Conservation (phyloP, 352 stramenopile genomes). For the Phytophthora pseudosyringae region DNA sequence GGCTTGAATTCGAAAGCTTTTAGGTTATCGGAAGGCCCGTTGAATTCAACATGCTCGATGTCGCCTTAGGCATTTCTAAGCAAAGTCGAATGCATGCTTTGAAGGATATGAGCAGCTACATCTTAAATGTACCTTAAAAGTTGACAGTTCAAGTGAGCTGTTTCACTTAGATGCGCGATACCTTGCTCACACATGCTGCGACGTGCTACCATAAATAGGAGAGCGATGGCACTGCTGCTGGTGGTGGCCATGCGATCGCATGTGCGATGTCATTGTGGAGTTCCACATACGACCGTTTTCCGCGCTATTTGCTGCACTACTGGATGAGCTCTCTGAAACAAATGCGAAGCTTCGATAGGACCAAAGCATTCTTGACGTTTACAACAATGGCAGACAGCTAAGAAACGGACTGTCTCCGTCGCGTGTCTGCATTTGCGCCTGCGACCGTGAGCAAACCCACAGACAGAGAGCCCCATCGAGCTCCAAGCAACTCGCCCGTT, state of each 20-base stretch:
- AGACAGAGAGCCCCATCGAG: background rate
- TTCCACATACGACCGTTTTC: background rate
- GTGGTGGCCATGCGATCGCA: background rate
- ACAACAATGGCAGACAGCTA: background rate
- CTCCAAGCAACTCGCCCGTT: background rate
- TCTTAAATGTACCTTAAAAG: too few species aligned
- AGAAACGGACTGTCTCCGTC: constrained; percentile 17
- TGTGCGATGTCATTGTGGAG: background rate
- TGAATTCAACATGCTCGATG: too few species aligned
- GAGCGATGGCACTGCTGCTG: background rate
- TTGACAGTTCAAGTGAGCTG: too few species aligned
- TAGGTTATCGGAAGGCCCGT: too few species aligned
- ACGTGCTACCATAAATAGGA: background rate
- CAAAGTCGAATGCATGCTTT: too few species aligned
- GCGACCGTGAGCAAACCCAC: background rate
- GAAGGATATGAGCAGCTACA: too few species aligned
- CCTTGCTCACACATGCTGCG: background rate
- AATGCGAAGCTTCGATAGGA: constrained; percentile 8
- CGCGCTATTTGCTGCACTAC: constrained; percentile 1
- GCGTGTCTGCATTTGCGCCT: constrained; percentile 4
- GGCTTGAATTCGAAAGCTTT: too few species aligned
- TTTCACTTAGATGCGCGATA: too few species aligned
- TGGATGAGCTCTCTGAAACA: too few species aligned
- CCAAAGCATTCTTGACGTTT: background rate
- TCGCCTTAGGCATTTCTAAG: too few species aligned